phyloP scores from a whole-genome alignment of 2,329 filamentous ascomycete genomes.

The Helminthosporium solani region DNA sequence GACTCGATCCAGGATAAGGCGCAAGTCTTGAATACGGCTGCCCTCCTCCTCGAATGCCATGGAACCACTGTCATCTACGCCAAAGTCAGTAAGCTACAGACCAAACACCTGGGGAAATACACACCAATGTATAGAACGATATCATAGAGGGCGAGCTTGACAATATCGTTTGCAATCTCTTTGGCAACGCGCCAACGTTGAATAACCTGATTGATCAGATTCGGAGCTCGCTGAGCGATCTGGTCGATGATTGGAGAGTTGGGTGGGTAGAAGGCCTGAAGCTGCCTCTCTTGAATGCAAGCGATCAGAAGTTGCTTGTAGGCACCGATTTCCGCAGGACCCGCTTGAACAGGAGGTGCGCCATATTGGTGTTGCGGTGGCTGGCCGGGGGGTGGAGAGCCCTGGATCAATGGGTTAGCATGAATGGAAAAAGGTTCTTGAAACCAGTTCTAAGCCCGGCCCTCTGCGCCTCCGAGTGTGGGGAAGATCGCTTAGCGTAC shows the following conservation, averaged over 20 bases:
- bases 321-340: slow-evolving; percentile 53
- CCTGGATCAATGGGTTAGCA: slow-evolving; percentile 18
- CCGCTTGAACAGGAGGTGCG: slow-evolving; percentile 40
- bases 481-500: slow-evolving; percentile 19
- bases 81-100: too few relatives aligned
- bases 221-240: slow-evolving; percentile 51
- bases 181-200: slow-evolving; percentile 58
- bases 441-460: slow-evolving; percentile 6
- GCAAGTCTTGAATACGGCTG: slow-evolving; percentile 65
- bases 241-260: slow-evolving; percentile 53
- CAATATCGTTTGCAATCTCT: slow-evolving; percentile 64
- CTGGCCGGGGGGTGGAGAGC: slow-evolving; percentile 14
- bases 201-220: slow-evolving; percentile 57
- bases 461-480: slow-evolving; percentile 19
- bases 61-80: slow-evolving; percentile 64
- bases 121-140: slow-evolving; percentile 60
- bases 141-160: slow-evolving; percentile 63
- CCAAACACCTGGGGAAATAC: too few relatives aligned
- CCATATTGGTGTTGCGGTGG: slow-evolving; percentile 16
- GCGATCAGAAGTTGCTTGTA: slow-evolving; percentile 59
- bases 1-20: slow-evolving; percentile 63
- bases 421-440: background rate
- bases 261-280: slow-evolving; percentile 61
- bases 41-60: slow-evolving; percentile 69
- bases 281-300: slow-evolving; percentile 60